Conservation (phyloP, 1,139 yeast species). For the Hemisphaericaspora xylofermentans region DNA sequence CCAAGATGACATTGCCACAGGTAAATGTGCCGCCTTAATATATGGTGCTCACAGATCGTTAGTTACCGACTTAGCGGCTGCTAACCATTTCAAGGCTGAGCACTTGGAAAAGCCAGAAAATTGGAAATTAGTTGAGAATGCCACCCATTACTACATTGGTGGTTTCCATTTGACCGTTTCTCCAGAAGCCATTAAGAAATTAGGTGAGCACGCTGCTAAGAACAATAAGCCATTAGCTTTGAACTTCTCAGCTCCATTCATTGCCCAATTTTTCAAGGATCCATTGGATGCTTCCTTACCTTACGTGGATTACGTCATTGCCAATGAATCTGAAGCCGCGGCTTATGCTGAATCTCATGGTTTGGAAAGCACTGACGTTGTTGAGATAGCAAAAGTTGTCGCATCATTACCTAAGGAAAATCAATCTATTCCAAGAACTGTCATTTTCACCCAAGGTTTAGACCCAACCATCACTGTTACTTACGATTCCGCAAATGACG, state of each 20-base stretch:
- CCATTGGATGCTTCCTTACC: conserved; percentile 79
- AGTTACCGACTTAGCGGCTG: conserved; percentile 96
- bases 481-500: conserved; percentile 46
- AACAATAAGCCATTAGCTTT: conserved; percentile 78
- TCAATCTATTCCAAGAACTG: conserved; percentile 71
- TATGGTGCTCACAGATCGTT: conserved; percentile 86
- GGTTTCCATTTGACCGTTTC: conserved; percentile 98
- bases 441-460: conserved; percentile 88
- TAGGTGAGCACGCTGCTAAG: conserved; percentile 90
- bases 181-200: conserved; percentile 85
- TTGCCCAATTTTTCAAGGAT: conserved; percentile 92
- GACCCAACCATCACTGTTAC: conserved; percentile 82
- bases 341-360: conserved; percentile 88
- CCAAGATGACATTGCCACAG: conserved; percentile 76
- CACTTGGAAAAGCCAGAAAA: conserved; percentile 89
- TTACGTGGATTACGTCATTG: conserved; percentile 88
- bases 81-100: conserved; percentile 89
- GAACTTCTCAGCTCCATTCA: conserved; percentile 95
- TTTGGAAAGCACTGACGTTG: conserved; percentile 56
- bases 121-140: conserved; percentile 83
- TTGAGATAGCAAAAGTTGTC: conserved; percentile 76
- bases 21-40: conserved; percentile 97
- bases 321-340: conserved; percentile 96
- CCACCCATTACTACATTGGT: conserved; percentile 85
- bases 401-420: conserved; percentile 80